Base-by-base conservation (phyloP, 805 yeast species). In the Hanseniaspora opuntiae region DNA sequence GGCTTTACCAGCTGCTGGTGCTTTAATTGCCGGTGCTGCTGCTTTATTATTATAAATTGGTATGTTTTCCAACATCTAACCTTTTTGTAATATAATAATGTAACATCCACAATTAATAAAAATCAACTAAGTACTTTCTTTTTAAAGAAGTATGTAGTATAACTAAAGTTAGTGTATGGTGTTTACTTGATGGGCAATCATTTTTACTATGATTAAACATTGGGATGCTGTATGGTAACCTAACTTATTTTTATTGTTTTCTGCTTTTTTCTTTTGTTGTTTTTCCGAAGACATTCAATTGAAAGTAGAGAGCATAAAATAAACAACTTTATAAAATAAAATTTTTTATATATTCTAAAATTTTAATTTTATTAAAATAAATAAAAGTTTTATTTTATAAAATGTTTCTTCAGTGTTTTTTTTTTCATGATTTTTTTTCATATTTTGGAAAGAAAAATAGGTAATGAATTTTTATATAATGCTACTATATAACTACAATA, bases 21-120 rank as follows among this genome's bases (percentile, higher is more conserved):
- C 74, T 62, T 64, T 71, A 58, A 66, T 73, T 56, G 76, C 75
- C 57, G 76, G 76, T 71, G 71, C 69, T 62, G 93, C 98, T 55
- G 93, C 50, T 52, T 66, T 71, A 64, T 68, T 71, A 66, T 70
- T 71, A 68, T 71, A 71, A 70, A 63, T 57, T 49, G 50, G 46
- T 52, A 57, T 32, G 53, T 39, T 56, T 17, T 28, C 14, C 28
- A 22, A 41, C 32, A 35, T 20, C 5, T 32, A 11, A 20, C 14
- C 16, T 50, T 41, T 36, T 25, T 41, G 22, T 25, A 39, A 50
- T 50, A 24, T 14, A 48, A 10, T 33, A 35, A 28, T 14, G 37
- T 35, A 41, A 35, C 41, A 32, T 17, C 24, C 22, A 17, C 45
- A 47, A 47, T 25, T 25, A 25, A 45, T 19, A 17, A 30, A 37